phyloP scores from a whole-genome alignment of 805 yeast species.

The Monosporozyma servazzii region DNA sequence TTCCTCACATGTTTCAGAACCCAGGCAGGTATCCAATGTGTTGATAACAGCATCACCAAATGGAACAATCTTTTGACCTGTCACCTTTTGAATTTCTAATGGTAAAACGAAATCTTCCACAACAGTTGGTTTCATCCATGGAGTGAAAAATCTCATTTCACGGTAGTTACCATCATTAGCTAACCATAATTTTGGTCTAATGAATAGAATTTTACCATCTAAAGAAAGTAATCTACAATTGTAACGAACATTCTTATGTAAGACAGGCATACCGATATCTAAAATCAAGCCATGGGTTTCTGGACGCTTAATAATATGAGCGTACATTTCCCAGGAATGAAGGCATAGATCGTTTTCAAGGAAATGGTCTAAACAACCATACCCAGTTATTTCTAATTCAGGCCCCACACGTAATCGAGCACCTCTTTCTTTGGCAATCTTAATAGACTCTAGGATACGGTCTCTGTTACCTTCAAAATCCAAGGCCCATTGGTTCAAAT shows the following conservation, averaged over 20 bases:
- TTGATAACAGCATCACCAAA: conserved; percentile 89
- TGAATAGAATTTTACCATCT: conserved; percentile 69
- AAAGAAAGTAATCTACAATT: conserved; percentile 82
- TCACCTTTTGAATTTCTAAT: conserved; percentile 48
- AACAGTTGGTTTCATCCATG: conserved; percentile 76
- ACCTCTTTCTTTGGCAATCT: conserved; percentile 61
- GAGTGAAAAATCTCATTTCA: conserved; percentile 94
- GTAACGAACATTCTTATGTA: conserved; percentile 80
- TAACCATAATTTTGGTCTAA: conserved; percentile 85
- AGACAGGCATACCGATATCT: conserved; percentile 91
- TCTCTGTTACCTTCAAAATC: conserved; percentile 97
- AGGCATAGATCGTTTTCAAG: conserved; percentile 79
- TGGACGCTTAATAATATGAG: conserved; percentile 57
- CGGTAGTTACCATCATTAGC: conserved; percentile 98
- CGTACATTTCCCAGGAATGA: conserved; percentile 93
- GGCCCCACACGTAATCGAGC: conserved; percentile 93
- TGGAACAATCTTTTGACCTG: conserved; percentile 59
- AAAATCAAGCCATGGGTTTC: conserved; percentile 68
- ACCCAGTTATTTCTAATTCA: conserved; percentile 89
- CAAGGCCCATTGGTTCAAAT: conserved; percentile 96
- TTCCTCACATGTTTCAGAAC: conserved; percentile 98
- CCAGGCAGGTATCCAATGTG: conserved; percentile 78
- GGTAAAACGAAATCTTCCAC: conserved; percentile 74
- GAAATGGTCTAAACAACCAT: conserved; percentile 91
- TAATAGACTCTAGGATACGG: conserved; percentile 74